Conservation (phyloP, 2,329 filamentous ascomycete genomes). For the Phyllosticta citriasiana region DNA sequence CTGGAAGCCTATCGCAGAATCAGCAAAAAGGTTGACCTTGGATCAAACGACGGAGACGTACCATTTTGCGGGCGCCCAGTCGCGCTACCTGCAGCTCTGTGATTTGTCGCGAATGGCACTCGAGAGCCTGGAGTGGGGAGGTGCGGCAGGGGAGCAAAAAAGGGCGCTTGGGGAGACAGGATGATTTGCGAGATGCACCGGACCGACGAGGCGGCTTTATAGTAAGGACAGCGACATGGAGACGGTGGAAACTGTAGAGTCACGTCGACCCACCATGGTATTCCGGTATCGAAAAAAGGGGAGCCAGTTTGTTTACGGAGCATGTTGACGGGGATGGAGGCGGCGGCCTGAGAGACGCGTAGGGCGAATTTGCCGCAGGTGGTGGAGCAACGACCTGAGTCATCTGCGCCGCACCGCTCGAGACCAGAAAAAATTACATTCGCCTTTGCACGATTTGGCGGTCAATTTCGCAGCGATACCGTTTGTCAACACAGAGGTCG, state of each 20-base stretch:
- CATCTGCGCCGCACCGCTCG: neutral
- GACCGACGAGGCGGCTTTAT: neutral
- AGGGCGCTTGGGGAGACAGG: neutral
- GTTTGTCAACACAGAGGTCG: neutral
- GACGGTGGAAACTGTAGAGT: neutral
- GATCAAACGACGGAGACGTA: neutral
- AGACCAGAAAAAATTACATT: neutral
- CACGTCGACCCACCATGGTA: neutral
- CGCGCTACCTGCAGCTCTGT: neutral
- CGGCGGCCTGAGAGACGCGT: neutral
- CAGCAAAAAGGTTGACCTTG: neutral
- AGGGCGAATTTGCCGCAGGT: neutral
- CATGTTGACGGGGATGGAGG: neutral
- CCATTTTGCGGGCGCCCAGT: neutral
- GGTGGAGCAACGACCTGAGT: neutral
- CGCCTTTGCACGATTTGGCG: neutral
- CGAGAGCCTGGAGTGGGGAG: neutral
- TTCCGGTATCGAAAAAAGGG: neutral
- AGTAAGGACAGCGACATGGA: neutral
- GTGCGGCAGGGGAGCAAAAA: neutral
- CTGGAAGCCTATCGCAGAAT: slow-evolving; percentile 1
- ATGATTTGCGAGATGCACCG: neutral
- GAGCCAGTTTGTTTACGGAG: neutral
- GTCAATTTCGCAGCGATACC: neutral
- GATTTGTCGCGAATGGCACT: neutral